Evolutionary conservation across 2,329 filamentous ascomycete species (phyloP).

Genomic region (Epicoccum nigrum): DNA sequence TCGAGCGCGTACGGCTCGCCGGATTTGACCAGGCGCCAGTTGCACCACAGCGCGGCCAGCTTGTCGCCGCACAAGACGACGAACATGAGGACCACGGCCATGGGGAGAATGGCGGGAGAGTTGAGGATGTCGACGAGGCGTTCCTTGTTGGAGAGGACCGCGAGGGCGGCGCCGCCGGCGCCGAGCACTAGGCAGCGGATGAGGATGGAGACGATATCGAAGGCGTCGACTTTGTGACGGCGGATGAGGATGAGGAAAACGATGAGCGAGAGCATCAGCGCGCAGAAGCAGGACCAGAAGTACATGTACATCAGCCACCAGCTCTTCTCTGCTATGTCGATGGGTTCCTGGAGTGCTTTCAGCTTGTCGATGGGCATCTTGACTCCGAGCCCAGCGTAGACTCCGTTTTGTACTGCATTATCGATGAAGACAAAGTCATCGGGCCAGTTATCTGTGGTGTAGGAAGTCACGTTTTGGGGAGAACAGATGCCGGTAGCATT

Average conservation of each 20-base stretch:
- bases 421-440: conserved; percentile 28
- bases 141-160: conserved; percentile 31
- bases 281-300: conserved; percentile 46
- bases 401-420: conserved; percentile 34
- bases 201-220: conserved; percentile 48
- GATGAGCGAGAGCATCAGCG: conserved; percentile 46
- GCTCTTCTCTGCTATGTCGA: conserved; percentile 34
- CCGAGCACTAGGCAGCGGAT: conserved; percentile 34
- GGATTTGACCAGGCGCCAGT: conserved; percentile 37
- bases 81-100: conserved; percentile 46
- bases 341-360: conserved; percentile 26
- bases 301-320: conserved; percentile 47
- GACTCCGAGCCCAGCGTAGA: conserved; percentile 44
- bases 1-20: conserved; percentile 41
- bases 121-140: conserved; percentile 35
- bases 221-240: conserved; percentile 47
- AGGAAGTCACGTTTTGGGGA: conserved; percentile 22
- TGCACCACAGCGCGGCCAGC: conserved; percentile 37
- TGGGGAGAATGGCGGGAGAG: conserved; percentile 44
- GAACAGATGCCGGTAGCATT: conserved; percentile 44
- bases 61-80: conserved; percentile 39
- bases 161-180: conserved; percentile 40
- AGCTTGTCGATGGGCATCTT: conserved; percentile 41
- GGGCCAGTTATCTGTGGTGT: conserved; percentile 24
- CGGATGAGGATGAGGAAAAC: conserved; percentile 50